Conservation (phyloP, 2,329 filamentous ascomycete genomes). For the Westerdykella sp. region DNA sequence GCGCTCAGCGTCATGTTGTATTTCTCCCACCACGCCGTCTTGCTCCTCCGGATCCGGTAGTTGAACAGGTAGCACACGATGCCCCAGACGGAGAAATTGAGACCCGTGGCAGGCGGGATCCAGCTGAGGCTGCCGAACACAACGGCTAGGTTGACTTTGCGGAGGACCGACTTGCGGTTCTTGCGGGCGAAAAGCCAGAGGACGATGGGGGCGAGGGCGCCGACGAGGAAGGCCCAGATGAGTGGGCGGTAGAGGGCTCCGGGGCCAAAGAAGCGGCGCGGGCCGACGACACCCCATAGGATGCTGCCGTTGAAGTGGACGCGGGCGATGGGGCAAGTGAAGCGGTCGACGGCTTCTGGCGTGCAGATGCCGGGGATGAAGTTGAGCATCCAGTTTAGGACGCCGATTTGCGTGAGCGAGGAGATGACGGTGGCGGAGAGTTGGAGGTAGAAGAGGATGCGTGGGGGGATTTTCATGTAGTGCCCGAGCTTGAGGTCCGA, state of each 20-base stretch:
- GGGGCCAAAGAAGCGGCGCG: slow-evolving; percentile 72
- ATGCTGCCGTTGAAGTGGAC: slow-evolving; percentile 90
- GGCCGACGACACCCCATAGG: slow-evolving; percentile 83
- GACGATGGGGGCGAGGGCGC: slow-evolving; percentile 65
- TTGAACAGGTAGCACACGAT: slow-evolving; percentile 83
- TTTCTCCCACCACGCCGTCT: slow-evolving; percentile 77
- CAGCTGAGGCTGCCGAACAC: slow-evolving; percentile 76
- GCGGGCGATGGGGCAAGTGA: slow-evolving; percentile 78
- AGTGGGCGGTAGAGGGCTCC: slow-evolving; percentile 68
- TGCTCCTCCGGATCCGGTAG: slow-evolving; percentile 62
- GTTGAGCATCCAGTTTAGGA: slow-evolving; percentile 85
- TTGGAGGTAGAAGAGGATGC: slow-evolving; percentile 72
- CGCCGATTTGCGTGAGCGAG: slow-evolving; percentile 72
- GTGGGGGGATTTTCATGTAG: slow-evolving; percentile 80
- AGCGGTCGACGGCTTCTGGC: slow-evolving; percentile 72
- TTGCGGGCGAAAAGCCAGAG: slow-evolving; percentile 64
- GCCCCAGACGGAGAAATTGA: slow-evolving; percentile 85
- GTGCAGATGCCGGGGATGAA: slow-evolving; percentile 75
- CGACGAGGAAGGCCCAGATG: slow-evolving; percentile 75
- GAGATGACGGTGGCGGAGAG: slow-evolving; percentile 70
- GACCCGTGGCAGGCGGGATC: slow-evolving; percentile 75
- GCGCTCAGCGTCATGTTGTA: slow-evolving; percentile 87
- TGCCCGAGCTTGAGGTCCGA: slow-evolving; percentile 81
- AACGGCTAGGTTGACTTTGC: slow-evolving; percentile 75
- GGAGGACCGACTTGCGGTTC: slow-evolving; percentile 55